Evolutionary conservation across 305 asterid genomes (phyloP), one percentile per base, ranked within the genome.

Genomic region (Fraxinus sp.): DNA sequence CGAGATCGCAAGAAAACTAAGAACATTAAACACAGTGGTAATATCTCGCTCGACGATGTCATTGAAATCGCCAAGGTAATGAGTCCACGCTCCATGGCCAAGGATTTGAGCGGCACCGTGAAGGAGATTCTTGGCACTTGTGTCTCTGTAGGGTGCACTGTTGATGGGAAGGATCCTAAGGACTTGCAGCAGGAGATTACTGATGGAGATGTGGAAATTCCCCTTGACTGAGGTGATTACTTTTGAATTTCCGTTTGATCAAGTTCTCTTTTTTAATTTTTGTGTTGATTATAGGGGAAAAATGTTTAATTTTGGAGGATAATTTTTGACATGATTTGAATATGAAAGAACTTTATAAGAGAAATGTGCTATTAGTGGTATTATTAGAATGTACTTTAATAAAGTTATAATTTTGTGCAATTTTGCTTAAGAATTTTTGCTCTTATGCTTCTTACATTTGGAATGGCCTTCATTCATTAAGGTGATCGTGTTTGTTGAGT

Each of bases 41-140:
- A 90, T 11, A 90, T 90, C 71, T 87, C 93, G 22, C 90, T 90
- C 0, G 93, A 90, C 28, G 92, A 90, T 11, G 93, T 89, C 1
- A 82, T 90, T 46, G 92, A 90, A 86, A 90, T 90, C 36, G 91
- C 93, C 28, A 88, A 88, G 78, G 80, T 90, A 72, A 90, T 90
- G 92, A 83, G 85, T 62, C 71, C 89, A 0, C 84, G 93, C 36
- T 90, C 93, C 30, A 90, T 90, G 88, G 93, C 93, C 0, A 90
- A 90, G 91, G 92, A 89, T 0, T 86, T 90, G 88, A 10, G 85
- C 16, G 92, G 93, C 2, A 89, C 89, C 14, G 92, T 90, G 7
- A 90, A 89, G 91, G 93, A 90, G 89, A 90, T 90, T 57, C 88
- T 89, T 7, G 94, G 92, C 0, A 90, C 92, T 3, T 90, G 94